Evolutionary conservation across 345 rosid species (phyloP), one percentile per base, ranked within the genome.

Genomic region (Cardamine occulta): DNA sequence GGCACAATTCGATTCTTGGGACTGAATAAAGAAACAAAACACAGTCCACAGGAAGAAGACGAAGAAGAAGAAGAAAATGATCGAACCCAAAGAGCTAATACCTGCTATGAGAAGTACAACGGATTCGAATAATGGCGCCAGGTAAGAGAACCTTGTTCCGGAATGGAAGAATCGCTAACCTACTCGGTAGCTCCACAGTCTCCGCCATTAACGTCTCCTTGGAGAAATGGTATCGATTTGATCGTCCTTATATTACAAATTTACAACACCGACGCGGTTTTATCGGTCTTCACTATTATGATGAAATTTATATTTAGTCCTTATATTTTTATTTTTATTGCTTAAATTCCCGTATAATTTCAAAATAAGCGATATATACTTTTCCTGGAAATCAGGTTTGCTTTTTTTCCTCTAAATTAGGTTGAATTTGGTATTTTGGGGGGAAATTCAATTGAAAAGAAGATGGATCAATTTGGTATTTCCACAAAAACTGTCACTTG

Each of bases 101-200:
- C 97, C 97, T 91, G 94, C 89, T 91, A 24, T 89, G 96, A 42
- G 97, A 95, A 73, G 98, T 95, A 84, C 99, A 95, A 57, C 99
- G 98, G 85, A 95, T 95, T 47, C 98, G 90, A 84, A 95, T 92
- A 74, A 95, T 89, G 78, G 98, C 99, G 82, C 99, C 98, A 66
- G 99, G 99, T 48, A 95, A 80, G 74, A 95, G 91, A 56, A 92
- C 99, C 82, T 95, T 90, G 88, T 95, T 95, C 81, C 90, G 80
- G 78, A 95, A 95, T 0, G 99, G 99, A 70, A 95, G 99, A 73
- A 95, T 92, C 62, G 94, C 98, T 63, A 95, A 83, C 62, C 98
- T 90, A 78, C 82, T 83, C 63, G 99, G 98, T 44, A 92, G 78
- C 86, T 95, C 98, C n/a, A 95, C 96, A 79, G 87, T 87, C 69